Percentiles rank a stretch among this genome's conserved stretches.
Conservation (phyloP, 1,284 basidiomycete genomes). For the Sphaerobolus stellatus region DNA sequence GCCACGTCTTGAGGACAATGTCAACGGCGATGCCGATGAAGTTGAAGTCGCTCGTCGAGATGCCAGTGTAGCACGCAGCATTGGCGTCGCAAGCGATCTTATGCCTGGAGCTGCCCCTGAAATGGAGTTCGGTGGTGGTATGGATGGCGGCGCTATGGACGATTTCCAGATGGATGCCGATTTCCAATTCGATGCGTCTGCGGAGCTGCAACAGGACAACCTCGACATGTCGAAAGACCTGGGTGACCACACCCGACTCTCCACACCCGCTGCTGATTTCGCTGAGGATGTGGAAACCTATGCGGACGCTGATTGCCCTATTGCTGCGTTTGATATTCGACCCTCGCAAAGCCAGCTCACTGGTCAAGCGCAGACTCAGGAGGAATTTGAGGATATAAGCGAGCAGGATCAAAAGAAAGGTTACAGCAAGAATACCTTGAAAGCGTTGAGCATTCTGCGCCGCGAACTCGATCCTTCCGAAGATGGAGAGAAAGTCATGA, state of each 20-base stretch:
- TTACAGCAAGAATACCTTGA: constrained; percentile 88
- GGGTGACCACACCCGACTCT: constrained; percentile 50
- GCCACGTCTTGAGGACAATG: constrained; percentile 49
- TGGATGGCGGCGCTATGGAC: constrained; percentile 47
- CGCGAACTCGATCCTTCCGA: constrained; percentile 62
- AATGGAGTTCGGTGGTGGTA: constrained; percentile 55
- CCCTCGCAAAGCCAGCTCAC: constrained; percentile 21
- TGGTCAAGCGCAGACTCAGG: constrained; percentile 45
- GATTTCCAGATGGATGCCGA: constrained; percentile 66
- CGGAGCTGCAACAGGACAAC: constrained; percentile 2
- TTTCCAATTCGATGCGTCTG: constrained; percentile 6
- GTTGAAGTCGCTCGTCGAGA: constrained; percentile 70
- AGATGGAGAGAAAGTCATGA: constrained; percentile 57
- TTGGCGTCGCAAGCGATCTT: constrained; percentile 48
- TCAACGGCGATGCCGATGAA: constrained; percentile 51
- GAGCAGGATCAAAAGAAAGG: constrained; percentile 58
- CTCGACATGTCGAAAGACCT: neutral
- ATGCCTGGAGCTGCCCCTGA: constrained; percentile 48
- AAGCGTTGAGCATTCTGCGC: constrained; percentile 82
- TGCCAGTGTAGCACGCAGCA: constrained; percentile 40
- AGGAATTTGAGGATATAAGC: constrained; percentile 38
- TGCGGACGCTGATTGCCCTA: constrained; percentile 71
- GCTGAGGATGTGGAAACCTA: constrained; percentile 64
- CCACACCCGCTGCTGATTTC: constrained; percentile 62
- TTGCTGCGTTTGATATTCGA: constrained; percentile 80